phyloP scores from a whole-genome alignment of 768 basidiomycete species.

The Rhodocollybia butyracea region DNA sequence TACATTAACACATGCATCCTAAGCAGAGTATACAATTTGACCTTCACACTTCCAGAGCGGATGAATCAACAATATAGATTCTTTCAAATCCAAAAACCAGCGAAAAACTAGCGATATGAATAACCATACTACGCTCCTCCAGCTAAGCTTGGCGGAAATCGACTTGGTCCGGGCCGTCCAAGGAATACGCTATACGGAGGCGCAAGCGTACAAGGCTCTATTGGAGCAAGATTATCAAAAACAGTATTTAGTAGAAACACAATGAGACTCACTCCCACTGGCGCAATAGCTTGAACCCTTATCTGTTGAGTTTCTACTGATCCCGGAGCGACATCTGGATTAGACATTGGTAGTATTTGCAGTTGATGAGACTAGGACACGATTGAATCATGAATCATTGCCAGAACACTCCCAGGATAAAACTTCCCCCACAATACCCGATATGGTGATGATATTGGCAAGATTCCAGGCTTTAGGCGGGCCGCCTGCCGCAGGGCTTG shows the following conservation, averaged over 20 bases:
- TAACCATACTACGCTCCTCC: slow-evolving; percentile 33
- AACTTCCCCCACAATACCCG: slow-evolving; percentile 54
- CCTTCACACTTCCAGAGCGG: too few species aligned
- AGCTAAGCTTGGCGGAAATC: slow-evolving; percentile 85
- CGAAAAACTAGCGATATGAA: too few species aligned
- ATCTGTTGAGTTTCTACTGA: slow-evolving; percentile 91
- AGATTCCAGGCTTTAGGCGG: slow-evolving; percentile 76
- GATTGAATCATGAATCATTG: slow-evolving; percentile 19
- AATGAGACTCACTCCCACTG: slow-evolving; percentile 73
- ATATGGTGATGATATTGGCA: slow-evolving; percentile 89
- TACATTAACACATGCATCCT: too few species aligned
- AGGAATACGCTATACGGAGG: slow-evolving; percentile 79
- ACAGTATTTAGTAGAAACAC: background rate
- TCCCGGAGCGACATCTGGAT: slow-evolving; percentile 72
- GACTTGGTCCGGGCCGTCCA: slow-evolving; percentile 82
- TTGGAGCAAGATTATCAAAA: slow-evolving; percentile 4
- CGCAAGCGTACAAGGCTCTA: slow-evolving; percentile 84
- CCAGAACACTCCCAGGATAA: slow-evolving; percentile 64
- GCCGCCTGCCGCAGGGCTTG: slow-evolving; percentile 85
- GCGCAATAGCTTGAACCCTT: slow-evolving; percentile 87
- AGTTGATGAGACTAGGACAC: slow-evolving; percentile 81
- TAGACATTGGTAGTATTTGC: slow-evolving; percentile 98
- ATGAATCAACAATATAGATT: too few species aligned
- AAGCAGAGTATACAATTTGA: too few species aligned
- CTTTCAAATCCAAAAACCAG: too few species aligned